Evolutionary conservation across 1,284 basidiomycete genomes (phyloP).

Genomic region (Trichosporon asahii): DNA sequence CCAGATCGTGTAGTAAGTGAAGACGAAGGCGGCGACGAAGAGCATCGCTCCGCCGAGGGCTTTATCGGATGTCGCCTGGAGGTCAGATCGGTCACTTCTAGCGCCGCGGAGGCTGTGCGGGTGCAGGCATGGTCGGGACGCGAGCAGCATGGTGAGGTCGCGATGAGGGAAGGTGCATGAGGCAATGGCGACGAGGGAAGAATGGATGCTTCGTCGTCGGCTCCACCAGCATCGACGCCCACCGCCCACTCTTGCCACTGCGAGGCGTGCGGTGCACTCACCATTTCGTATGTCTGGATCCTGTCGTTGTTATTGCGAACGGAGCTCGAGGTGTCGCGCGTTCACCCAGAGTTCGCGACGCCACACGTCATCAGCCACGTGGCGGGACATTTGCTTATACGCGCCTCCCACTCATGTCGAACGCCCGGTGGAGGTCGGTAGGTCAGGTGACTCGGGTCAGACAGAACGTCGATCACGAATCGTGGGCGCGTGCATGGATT

Average conservation of each 20-base stretch:
- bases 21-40: slow-evolving; percentile 68
- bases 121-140: neutral
- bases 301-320: slow-evolving; percentile 3
- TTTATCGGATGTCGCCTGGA: slow-evolving; percentile 75
- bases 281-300: neutral
- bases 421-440: neutral
- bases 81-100: neutral
- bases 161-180: neutral
- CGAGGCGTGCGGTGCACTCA: neutral
- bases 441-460: neutral
- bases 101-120: neutral
- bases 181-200: neutral
- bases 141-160: neutral
- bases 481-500: slow-evolving; percentile 1
- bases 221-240: neutral
- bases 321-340: neutral
- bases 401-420: neutral
- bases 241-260: neutral
- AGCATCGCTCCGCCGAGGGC: slow-evolving; percentile 75
- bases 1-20: slow-evolving; percentile 88
- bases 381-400: neutral
- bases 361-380: slow-evolving; percentile 7
- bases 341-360: neutral
- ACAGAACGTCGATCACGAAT: neutral
- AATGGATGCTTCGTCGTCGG: neutral